These are phyloP conservation scores for Ilex paraguariensis DNA, from an alignment of 305 asterid genomes.

Conservation along the genomic window DNA sequence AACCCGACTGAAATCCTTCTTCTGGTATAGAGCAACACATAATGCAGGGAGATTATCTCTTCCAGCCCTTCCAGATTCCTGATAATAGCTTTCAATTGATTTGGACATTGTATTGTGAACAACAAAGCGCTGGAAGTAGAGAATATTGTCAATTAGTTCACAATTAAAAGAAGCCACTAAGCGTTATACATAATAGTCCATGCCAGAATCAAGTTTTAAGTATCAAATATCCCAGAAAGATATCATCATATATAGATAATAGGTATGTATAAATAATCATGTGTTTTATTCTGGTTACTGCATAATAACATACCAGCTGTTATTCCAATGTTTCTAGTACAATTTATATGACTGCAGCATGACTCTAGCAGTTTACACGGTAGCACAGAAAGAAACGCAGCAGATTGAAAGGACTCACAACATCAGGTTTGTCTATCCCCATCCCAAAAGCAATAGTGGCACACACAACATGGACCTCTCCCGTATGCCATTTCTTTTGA, in stretches of 20 bases:
- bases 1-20: constrained; percentile 89
- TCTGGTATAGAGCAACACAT: constrained; percentile 73
- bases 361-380: too few relatives aligned
- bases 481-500: constrained; percentile 85
- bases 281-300: too few relatives aligned
- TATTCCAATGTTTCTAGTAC: too few relatives aligned
- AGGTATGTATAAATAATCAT: too few relatives aligned
- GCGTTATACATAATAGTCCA: too few relatives aligned
- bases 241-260: too few relatives aligned
- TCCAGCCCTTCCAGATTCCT: constrained; percentile 99
- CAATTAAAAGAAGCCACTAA: too few relatives aligned
- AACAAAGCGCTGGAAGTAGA: constrained; percentile 71
- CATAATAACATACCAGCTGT: too few relatives aligned
- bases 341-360: too few relatives aligned
- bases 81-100: constrained; percentile 95
- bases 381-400: too few relatives aligned
- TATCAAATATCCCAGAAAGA: too few relatives aligned
- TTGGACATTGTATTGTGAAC: constrained; percentile 91
- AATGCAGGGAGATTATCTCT: constrained; percentile 67
- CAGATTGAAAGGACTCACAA: constrained; percentile 47
- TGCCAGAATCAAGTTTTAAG: too few relatives aligned
- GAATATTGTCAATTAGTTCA: background rate
- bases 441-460: constrained; percentile 99
- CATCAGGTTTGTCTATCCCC: constrained; percentile 99
- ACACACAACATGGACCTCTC: constrained; percentile 84